Base-by-base conservation (phyloP, 768 basidiomycete genomes). In the Amanita rubescens region DNA sequence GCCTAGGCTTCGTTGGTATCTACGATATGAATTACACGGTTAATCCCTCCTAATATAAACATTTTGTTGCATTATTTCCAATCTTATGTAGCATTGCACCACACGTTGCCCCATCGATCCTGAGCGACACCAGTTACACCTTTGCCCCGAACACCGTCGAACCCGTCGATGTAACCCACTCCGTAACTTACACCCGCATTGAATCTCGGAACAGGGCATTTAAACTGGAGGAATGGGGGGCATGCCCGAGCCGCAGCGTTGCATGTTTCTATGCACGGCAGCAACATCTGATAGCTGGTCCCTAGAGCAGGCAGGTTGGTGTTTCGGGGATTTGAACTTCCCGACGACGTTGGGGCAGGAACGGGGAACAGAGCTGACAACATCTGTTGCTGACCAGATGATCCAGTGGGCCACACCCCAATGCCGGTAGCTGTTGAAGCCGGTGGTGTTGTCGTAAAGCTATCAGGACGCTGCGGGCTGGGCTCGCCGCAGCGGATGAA, bases 211-310 rank as follows among this genome's bases (percentile, higher is more conserved):
- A 74, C 60, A 2, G 90, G 91, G 58, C 91, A 93, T 56, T 69
- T 67, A 68, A 90, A 87, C 2, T 78, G 76, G 9, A 94, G 58
- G 59, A 89, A 81, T 25, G 73, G 73, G 3, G 91, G 91, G 63
- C 91, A 94, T 10, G 87, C 79, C 24, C 91, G 79, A 58, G 87
- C 85, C 20, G 79, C 81, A 1, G 78, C 75, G 15, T 80, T 75
- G 68, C 92, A 94, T 27, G 78, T 79, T 68, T 91, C 92, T 9
- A 90, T 68, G 63, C 90, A 93, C 2, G 92, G 90, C 32, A 88
- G 69, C 14, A 94, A 69, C 62, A 78, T 74, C n/a, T 67, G 70
- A 67, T 88, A 90, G 1, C 71, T 51, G 17, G 63, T 66, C 2
- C 62, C 59, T 57, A 76, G 67, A 11, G 72, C 50, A n/a, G 82